A percentile compares a stretch with the other conserved stretches of the same genome.
These are phyloP conservation scores for Madurella mycetomatis DNA, from an alignment of 2,329 filamentous ascomycete species.

Conservation along the genomic window DNA sequence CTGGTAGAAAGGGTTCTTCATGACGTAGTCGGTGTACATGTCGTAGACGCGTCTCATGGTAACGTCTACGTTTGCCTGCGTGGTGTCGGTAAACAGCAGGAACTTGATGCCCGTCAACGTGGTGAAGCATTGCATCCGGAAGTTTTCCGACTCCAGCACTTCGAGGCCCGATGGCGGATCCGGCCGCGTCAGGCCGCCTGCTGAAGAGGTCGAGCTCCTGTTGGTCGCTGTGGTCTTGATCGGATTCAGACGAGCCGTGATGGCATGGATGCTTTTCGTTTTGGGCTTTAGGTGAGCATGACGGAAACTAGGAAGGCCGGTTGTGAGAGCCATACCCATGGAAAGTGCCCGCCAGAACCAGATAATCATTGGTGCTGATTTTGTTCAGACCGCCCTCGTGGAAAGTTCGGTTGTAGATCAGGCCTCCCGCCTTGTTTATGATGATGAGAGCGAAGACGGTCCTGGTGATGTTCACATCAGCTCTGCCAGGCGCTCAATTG, in stretches of 20 bases:
- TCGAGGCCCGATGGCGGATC: constrained; percentile 76
- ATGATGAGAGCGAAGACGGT: constrained; percentile 92
- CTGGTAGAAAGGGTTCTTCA: constrained; percentile 99
- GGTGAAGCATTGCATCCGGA: constrained; percentile 92
- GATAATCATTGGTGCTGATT: constrained; percentile 90
- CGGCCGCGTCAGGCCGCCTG: constrained; percentile 43
- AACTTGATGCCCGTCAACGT: constrained; percentile 95
- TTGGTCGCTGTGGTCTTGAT: constrained; percentile 36
- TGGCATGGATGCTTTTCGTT: constrained; percentile 59
- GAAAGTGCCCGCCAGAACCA: constrained; percentile 94
- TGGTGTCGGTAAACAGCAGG: constrained; percentile 84
- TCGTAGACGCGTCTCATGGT: constrained; percentile 87
- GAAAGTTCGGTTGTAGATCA: constrained; percentile 95
- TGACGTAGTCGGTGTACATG: constrained; percentile 92
- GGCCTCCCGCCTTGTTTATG: constrained; percentile 96
- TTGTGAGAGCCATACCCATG: constrained; percentile 63
- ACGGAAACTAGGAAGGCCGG: constrained; percentile 14
- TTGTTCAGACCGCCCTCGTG: constrained; percentile 79
- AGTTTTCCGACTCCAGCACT: constrained; percentile 88
- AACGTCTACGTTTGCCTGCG: constrained; percentile 80
- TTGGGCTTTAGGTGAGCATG: neutral
- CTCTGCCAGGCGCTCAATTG: neutral
- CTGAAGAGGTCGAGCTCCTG: constrained; percentile 35
- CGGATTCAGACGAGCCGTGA: constrained; percentile 61
- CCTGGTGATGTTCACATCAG: constrained; percentile 48